A percentile compares a stretch with the other conserved stretches of the same genome.
These are phyloP conservation scores for Fusarium haematococcum DNA, from an alignment of 2,329 filamentous ascomycete species.

Conservation along the genomic window DNA sequence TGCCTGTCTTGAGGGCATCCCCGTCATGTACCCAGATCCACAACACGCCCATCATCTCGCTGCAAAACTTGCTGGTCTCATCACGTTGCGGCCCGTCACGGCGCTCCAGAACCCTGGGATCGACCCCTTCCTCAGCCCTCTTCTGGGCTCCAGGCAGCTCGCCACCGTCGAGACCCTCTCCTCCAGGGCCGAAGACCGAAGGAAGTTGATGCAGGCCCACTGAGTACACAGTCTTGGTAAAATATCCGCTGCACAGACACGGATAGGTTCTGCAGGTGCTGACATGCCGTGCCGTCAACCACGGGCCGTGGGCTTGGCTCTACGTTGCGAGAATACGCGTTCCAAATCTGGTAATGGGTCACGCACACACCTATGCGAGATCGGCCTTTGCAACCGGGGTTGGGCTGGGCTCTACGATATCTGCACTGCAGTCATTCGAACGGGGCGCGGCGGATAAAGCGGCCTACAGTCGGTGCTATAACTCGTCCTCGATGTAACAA, in stretches of 20 bases:
- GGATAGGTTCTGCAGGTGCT: background rate
- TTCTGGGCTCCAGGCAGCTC: background rate
- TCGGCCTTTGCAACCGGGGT: background rate
- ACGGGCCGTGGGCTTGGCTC: slow-evolving; percentile 10
- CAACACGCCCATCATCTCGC: background rate
- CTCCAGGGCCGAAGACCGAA: background rate
- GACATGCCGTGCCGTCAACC: background rate
- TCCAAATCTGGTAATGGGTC: slow-evolving; percentile 27
- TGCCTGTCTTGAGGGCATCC: slow-evolving; percentile 6
- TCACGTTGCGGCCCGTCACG: slow-evolving; percentile 10
- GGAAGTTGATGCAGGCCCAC: background rate
- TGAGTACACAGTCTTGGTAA: background rate
- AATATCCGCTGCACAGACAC: slow-evolving; percentile 16
- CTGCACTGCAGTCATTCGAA: background rate
- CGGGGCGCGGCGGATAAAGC: background rate
- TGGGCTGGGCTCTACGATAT: background rate
- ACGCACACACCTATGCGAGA: slow-evolving; percentile 12
- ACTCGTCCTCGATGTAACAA: background rate
- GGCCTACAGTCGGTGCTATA: background rate
- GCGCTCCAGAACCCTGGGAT: slow-evolving; percentile 8
- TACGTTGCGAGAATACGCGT: slow-evolving; percentile 13
- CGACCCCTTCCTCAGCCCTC: slow-evolving; percentile 10
- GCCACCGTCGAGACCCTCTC: background rate
- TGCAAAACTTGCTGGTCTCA: slow-evolving; percentile 3
- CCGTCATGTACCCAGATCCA: slow-evolving; percentile 19